Conservation (phyloP, 2,329 filamentous ascomycete genomes). For the Curvularia sp. region DNA sequence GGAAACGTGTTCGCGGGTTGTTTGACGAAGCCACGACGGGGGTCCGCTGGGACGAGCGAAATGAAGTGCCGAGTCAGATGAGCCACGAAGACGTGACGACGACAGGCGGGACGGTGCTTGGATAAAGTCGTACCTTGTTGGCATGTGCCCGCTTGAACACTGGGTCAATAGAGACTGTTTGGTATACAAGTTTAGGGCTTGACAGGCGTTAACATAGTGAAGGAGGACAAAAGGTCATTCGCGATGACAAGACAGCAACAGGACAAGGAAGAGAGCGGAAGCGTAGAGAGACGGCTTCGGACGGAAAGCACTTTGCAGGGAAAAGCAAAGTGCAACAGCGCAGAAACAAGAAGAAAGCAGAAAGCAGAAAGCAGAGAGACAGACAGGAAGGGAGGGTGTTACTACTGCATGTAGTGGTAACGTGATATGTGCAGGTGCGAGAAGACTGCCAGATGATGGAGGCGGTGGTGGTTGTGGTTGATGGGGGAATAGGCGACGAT, state of each 20-base stretch:
- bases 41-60: constrained; percentile 42
- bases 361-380: constrained; percentile 44
- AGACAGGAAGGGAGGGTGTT: constrained; percentile 34
- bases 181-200: constrained; percentile 38
- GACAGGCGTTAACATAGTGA: constrained; percentile 42
- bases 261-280: constrained; percentile 43
- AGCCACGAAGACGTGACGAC: constrained; percentile 33
- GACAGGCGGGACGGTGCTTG: constrained; percentile 33
- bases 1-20: constrained; percentile 48
- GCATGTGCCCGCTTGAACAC: constrained; percentile 40
- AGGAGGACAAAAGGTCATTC: constrained; percentile 42
- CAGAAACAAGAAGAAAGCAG: constrained; percentile 39
- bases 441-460: constrained; percentile 27
- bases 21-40: constrained; percentile 43
- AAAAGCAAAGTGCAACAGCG: constrained; percentile 47
- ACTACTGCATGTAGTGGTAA: constrained; percentile 38
- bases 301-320: constrained; percentile 40
- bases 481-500: background rate
- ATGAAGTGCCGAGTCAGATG: constrained; percentile 45
- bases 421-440: constrained; percentile 27
- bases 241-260: constrained; percentile 35
- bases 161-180: constrained; percentile 27
- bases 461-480: background rate
- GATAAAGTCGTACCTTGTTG: constrained; percentile 42
- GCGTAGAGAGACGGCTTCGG: constrained; percentile 42